phyloP scores from a whole-genome alignment of 176 grass and related monocot genomes.

The Raddia distichophylla region DNA sequence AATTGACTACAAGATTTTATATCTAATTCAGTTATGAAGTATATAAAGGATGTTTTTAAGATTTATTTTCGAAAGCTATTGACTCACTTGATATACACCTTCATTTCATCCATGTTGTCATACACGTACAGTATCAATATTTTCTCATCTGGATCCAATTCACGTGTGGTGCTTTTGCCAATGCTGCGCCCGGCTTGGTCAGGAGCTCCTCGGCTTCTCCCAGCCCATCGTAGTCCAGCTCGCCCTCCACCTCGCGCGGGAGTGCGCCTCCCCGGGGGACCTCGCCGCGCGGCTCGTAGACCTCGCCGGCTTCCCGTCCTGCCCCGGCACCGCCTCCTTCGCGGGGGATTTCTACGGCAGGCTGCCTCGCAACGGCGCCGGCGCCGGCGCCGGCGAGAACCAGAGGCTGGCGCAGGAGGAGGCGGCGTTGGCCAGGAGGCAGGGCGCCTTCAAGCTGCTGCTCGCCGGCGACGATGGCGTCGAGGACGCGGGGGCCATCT shows the following conservation, averaged over 20 bases:
- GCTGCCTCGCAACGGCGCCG: background rate
- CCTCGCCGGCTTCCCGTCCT: conserved; percentile 36
- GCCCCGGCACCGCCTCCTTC: conserved; percentile 38
- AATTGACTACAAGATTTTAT: too few relatives aligned
- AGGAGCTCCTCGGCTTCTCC: conserved; percentile 44
- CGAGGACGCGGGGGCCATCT: background rate
- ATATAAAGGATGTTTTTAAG: too few relatives aligned
- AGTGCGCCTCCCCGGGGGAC: conserved; percentile 37
- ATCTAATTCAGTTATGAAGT: too few relatives aligned
- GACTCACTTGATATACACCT: too few relatives aligned
- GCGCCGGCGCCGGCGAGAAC: conserved; percentile 31
- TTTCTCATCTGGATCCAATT: too few relatives aligned
- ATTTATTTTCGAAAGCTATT: too few relatives aligned
- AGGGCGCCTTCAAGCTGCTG: conserved; percentile 46
- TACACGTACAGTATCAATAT: too few relatives aligned
- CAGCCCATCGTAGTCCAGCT: conserved; percentile 26
- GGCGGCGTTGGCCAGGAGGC: conserved; percentile 28
- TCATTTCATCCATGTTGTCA: too few relatives aligned
- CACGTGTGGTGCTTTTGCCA: too few relatives aligned
- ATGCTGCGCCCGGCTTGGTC: too few relatives aligned
- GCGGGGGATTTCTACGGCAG: conserved; percentile 38
- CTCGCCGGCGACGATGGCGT: background rate
- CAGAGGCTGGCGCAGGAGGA: conserved; percentile 33
- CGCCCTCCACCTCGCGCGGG: conserved; percentile 43
- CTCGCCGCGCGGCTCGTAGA: conserved; percentile 44